Evolutionary conservation across 1,284 basidiomycete species (phyloP).

Genomic region (Heterobasidion parviporum): DNA sequence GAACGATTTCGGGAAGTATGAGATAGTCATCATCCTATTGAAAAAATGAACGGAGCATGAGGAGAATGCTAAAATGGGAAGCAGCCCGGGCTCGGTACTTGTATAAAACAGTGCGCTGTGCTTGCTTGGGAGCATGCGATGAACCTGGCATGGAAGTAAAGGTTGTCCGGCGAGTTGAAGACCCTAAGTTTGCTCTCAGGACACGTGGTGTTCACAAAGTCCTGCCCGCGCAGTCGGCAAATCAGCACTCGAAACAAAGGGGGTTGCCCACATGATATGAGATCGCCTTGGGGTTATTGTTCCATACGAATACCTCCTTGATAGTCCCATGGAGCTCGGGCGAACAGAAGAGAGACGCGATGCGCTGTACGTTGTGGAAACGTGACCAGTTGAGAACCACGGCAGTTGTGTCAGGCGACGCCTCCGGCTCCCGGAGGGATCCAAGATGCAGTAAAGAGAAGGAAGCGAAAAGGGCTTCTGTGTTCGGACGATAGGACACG

Average conservation of each 20-base stretch:
- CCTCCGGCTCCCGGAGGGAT: not conserved
- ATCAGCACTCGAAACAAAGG: not conserved
- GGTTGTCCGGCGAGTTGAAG: slow-evolving; percentile 48
- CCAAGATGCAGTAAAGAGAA: not conserved
- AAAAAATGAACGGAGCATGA: slow-evolving; percentile 1
- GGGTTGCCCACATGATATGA: slow-evolving; percentile 1
- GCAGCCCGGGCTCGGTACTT: slow-evolving; percentile 28
- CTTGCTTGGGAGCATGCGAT: slow-evolving; percentile 45
- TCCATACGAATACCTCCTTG: slow-evolving; percentile 50
- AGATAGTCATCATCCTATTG: slow-evolving; percentile 63
- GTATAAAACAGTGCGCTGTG: slow-evolving; percentile 55
- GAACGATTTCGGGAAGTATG: slow-evolving; percentile 47
- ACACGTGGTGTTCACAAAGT: slow-evolving; percentile 38
- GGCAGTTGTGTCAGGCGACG: slow-evolving; percentile 35
- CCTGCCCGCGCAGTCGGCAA: slow-evolving; percentile 24
- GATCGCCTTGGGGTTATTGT: slow-evolving; percentile 39
- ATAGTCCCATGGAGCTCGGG: slow-evolving; percentile 39
- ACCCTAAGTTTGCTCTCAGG: slow-evolving; percentile 37
- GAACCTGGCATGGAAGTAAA: slow-evolving; percentile 60
- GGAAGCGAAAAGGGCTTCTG: slow-evolving; percentile 2
- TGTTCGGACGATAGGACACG: slow-evolving; percentile 12
- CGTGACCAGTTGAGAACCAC: slow-evolving; percentile 61
- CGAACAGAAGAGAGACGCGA: slow-evolving; percentile 43
- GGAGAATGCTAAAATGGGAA: not conserved
- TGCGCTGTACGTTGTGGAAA: slow-evolving; percentile 48